Conservation (phyloP, 495 filamentous ascomycete species). For the Neurospora hispaniola region DNA sequence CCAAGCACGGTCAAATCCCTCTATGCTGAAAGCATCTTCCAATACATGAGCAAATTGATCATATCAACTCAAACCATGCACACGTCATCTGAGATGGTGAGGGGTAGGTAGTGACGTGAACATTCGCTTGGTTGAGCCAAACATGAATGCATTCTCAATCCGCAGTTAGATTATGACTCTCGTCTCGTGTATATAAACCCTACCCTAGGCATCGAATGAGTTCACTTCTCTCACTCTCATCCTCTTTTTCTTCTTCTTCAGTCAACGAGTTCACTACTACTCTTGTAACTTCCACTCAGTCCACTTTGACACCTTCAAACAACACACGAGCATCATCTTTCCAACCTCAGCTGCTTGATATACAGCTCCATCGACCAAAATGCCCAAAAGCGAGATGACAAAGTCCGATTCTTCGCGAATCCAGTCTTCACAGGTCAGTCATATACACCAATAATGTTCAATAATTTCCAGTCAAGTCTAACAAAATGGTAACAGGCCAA, state of each 20-base stretch:
- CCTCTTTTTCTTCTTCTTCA: not conserved
- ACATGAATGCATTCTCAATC: not conserved
- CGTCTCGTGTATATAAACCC: not conserved
- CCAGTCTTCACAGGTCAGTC: not conserved
- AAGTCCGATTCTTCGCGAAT: not conserved
- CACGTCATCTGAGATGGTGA: not conserved
- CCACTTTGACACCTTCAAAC: not conserved
- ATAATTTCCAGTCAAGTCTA: not conserved
- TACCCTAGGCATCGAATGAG: not conserved
- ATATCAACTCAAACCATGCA: not conserved
- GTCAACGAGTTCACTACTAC: not conserved
- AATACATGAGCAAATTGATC: not conserved
- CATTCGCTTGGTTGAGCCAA: not conserved
- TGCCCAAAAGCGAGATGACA: not conserved
- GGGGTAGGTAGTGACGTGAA: too few species aligned
- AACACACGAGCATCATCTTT: not conserved
- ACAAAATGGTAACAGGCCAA: conserved; percentile 4
- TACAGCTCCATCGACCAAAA: not conserved
- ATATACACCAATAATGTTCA: not conserved
- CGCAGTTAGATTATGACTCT: not conserved
- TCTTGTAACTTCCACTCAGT: not conserved
- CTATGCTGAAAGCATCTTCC: not conserved
- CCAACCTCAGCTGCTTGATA: not conserved
- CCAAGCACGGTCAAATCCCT: not conserved
- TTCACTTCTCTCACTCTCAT: not conserved